Evolutionary conservation across 768 basidiomycete species (phyloP).

Genomic region (Cystobasidium onofrii): DNA sequence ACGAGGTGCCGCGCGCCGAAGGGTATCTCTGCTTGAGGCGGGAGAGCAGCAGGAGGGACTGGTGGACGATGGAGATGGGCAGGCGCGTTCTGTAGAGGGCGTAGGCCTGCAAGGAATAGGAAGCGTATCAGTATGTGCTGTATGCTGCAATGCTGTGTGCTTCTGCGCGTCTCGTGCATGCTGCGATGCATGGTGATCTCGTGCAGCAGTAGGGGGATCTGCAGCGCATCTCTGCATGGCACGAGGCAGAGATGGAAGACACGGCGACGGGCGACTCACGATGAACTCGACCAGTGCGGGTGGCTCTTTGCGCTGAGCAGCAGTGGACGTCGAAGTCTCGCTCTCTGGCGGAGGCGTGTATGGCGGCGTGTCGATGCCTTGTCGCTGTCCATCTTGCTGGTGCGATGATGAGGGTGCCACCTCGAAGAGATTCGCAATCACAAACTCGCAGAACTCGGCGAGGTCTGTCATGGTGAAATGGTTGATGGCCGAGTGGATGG

Average conservation of each 20-base stretch:
- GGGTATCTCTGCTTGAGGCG: constrained; percentile 86
- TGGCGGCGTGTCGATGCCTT: constrained; percentile 43
- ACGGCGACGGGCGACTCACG: constrained; percentile 43
- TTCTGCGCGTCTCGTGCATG: not conserved
- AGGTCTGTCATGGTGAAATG: constrained; percentile 20
- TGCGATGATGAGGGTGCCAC: constrained; percentile 10
- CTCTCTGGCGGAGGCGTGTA: constrained; percentile 14
- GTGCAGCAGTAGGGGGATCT: not conserved
- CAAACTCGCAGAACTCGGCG: constrained; percentile 36
- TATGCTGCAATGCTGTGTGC: not conserved
- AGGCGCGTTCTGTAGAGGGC: constrained; percentile 75
- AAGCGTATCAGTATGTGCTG: not conserved
- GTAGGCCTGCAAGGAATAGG: constrained; percentile 50
- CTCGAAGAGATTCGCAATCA: constrained; percentile 35
- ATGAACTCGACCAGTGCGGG: constrained; percentile 68
- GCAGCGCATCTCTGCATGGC: not conserved
- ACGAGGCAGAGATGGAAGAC: not conserved
- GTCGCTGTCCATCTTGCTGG: constrained; percentile 33
- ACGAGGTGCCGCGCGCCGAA: constrained; percentile 77
- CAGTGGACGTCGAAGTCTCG: not conserved
- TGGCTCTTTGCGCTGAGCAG: constrained; percentile 39
- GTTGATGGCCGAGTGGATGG: not conserved
- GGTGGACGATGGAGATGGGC: constrained; percentile 59
- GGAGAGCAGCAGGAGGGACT: constrained; percentile 65
- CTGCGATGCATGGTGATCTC: not conserved